Evolutionary conservation across 768 basidiomycete genomes (phyloP), one percentile per base, ranked within the genome.

Genomic region (Cantharellus cinnabarinus): DNA sequence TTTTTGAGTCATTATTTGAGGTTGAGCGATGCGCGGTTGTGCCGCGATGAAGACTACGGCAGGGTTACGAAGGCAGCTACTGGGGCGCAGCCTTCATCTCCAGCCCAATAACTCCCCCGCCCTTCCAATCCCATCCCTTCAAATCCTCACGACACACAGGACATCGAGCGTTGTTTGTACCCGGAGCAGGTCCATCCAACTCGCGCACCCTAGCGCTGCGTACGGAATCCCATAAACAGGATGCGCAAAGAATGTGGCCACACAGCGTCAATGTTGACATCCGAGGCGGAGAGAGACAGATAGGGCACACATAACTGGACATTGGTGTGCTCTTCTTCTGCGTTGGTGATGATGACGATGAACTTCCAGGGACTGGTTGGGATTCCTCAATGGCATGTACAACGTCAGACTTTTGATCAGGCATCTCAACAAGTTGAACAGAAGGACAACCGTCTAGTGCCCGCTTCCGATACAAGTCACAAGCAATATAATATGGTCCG

Each of bases 201-300:
- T 59, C 15, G 70, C 72, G 20, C 83, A 75, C 60, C 58, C 80
- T 68, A 5, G 79, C 77, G 2, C 80, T 76, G 64, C 80, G 80
- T 48, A 87, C 76, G 0, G 85, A 81, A 2, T 77, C 78, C 62
- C 85, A 87, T 3, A 88, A 75, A 68, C 86, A 89, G 3, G 75
- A 70, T 1, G 84, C 85, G 63, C 86, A 88, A 62, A 81, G 79
- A 42, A 89, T 74, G 63, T 89, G 86, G 0, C 86, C 86, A 63
- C 86, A 89, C 0, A 83, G 83, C 0, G 85, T 87, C 52, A 89
- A 67, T 1, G 84, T 83, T 3, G 86, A 82, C 61, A 84, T 80
- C 0, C 78, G 78, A 0, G 85, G 85, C 0, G 82, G 76, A 44
- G 74, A 80, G 72, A 86, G 85, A 66, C 86, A 88, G 61, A 88